Evolutionary conservation across 257 asterid genomes (phyloP).

Genomic region (Paraleonurus japonicus): DNA sequence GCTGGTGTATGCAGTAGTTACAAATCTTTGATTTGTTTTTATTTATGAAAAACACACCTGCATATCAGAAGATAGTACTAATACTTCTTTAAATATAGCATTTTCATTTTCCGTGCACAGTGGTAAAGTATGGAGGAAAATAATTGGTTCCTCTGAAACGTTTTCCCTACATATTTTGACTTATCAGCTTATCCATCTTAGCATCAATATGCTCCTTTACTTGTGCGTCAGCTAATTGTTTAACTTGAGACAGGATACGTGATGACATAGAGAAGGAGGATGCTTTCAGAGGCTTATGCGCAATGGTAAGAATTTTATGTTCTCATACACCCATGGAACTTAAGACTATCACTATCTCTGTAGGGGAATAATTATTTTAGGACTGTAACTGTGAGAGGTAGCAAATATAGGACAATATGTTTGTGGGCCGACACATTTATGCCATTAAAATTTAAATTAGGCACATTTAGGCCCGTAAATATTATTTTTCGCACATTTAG

Average conservation of each 20-base stretch:
- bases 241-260: slow-evolving; percentile 70
- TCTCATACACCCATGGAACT: not conserved
- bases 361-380: not conserved
- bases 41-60: not conserved
- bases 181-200: not conserved
- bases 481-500: too few relatives aligned
- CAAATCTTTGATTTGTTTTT: not conserved
- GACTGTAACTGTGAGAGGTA: too few relatives aligned
- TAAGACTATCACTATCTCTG: not conserved
- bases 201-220: not conserved
- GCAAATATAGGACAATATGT: too few relatives aligned
- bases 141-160: not conserved
- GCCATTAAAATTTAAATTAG: too few relatives aligned
- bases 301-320: slow-evolving; percentile 50
- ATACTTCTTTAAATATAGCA: not conserved
- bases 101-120: not conserved
- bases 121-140: not conserved
- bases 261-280: slow-evolving; percentile 96
- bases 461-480: too few relatives aligned
- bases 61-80: not conserved
- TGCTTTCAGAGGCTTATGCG: slow-evolving; percentile 91
- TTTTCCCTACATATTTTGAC: not conserved
- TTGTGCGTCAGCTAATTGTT: not conserved
- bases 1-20: not conserved
- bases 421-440: too few relatives aligned